Base-by-base conservation (phyloP, 1,139 yeast species). In the Blastobotrys malaysiensis region DNA sequence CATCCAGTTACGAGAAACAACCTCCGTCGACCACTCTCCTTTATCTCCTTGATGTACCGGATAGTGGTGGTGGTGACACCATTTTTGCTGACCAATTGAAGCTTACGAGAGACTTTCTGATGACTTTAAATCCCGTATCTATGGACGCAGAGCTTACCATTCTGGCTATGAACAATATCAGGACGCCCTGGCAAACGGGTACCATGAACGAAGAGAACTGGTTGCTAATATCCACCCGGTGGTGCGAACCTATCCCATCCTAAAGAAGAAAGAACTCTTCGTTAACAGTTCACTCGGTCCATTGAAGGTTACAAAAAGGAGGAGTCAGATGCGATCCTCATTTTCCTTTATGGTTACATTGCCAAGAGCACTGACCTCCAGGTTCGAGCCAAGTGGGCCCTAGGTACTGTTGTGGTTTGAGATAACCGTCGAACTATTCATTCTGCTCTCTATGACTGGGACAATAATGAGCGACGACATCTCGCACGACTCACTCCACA, bases 341-440 rank as follows among this genome's bases (percentile, higher is more conserved):
- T 73, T 46, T 81, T 81, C 67, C 73, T 81, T 61, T 78, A 73
- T 65, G 70, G 71, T 54, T 78, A 75, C 62, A 73, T 81, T 52
- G 77, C 75, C 56, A 69, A 65, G 55, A 69, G 80, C 18, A 78
- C 76, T 51, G 86, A 81, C 63, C 73, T 81, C 59, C 84, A 80
- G 58, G 74, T 78, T 57, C 74, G 86, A 65, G 83, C 80, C 18
- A 76, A 71, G 60, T 81, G 84, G 83, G 82, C 80, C 63, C 79
- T 79, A 51, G 77, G 76, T 43, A 72, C 84, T 22, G 82, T 81
- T 47, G 83, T 79, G 19, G 75, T 80, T 50, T 81, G 89, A 87
- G 90, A 85, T 63, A 84, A 84, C 70, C 77, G 90, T 69, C 73
- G 84, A 62, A 80, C 81, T 31, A 70, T 77, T 46, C 90, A 85